phyloP scores from a whole-genome alignment of 192 early-diverging fungal species.

The Rhizophagus clarus region DNA sequence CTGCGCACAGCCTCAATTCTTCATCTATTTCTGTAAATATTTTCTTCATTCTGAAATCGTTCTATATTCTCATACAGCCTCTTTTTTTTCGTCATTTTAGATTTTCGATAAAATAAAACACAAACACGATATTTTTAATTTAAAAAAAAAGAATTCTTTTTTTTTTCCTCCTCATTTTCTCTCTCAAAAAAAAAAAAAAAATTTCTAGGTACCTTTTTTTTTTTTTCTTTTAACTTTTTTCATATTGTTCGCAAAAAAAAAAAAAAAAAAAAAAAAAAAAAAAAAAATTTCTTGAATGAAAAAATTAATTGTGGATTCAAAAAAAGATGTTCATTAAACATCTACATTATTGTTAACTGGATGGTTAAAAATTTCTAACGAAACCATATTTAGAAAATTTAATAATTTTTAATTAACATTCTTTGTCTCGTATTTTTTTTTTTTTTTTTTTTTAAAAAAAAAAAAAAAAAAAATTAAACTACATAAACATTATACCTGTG shows the following conservation, averaged over 20 bases:
- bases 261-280: too few species aligned
- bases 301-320: too few species aligned
- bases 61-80: not conserved
- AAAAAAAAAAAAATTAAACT: not conserved
- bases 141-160: not conserved
- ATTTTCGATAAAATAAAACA: not conserved
- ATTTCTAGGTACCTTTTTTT: not conserved
- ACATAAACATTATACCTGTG: not conserved
- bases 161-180: not conserved
- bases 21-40: too few species aligned
- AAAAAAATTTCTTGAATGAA: too few species aligned
- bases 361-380: too few species aligned
- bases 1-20: conserved; percentile 20
- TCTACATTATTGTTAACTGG: too few species aligned
- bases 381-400: not conserved
- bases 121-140: not conserved
- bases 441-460: too few species aligned
- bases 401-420: not conserved
- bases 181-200: too few species aligned
- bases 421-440: not conserved
- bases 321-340: too few species aligned
- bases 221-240: not conserved
- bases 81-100: not conserved
- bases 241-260: too few species aligned
- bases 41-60: too few species aligned